Evolutionary conservation across 2,329 filamentous ascomycete genomes (phyloP).

Genomic region (Beauveria varroae): DNA sequence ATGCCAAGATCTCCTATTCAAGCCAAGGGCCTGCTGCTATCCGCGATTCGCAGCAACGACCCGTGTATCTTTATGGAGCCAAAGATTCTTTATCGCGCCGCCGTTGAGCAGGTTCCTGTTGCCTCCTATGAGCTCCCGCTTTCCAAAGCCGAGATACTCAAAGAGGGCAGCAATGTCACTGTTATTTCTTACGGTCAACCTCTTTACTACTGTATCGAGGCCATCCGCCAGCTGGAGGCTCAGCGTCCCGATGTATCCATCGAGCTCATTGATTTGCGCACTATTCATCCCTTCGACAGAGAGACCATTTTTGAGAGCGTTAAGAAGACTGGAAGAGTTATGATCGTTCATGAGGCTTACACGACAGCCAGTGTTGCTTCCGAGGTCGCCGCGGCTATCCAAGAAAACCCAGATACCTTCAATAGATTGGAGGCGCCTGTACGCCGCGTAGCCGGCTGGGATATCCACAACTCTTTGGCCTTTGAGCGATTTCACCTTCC

Average conservation of each 20-base stretch:
- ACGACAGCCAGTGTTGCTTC: conserved; percentile 83
- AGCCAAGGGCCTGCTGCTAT: conserved; percentile 77
- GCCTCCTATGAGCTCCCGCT: conserved; percentile 76
- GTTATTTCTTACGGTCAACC: conserved; percentile 86
- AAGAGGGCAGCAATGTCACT: conserved; percentile 72
- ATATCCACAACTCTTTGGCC: conserved; percentile 69
- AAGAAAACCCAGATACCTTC: conserved; percentile 71
- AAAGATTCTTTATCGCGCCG: conserved; percentile 85
- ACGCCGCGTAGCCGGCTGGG: conserved; percentile 80
- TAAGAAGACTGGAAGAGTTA: conserved; percentile 74
- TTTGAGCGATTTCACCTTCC: conserved; percentile 79
- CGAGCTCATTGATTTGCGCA: conserved; percentile 82
- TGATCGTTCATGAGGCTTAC: conserved; percentile 91
- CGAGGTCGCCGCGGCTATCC: conserved; percentile 81
- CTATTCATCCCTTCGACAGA: conserved; percentile 88
- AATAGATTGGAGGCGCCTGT: conserved; percentile 78
- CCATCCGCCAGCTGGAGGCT: conserved; percentile 66
- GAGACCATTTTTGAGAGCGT: conserved; percentile 74
- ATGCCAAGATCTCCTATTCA: conserved; percentile 80
- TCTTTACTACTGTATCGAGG: conserved; percentile 72
- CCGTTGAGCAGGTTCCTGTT: conserved; percentile 83
- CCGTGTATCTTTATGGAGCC: conserved; percentile 92
- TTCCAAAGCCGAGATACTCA: conserved; percentile 77
- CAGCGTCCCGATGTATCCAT: conserved; percentile 64
- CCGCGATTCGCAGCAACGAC: conserved; percentile 72